Conservation (phyloP, 306 rosid genomes). For the Canavalia ensiformis region DNA sequence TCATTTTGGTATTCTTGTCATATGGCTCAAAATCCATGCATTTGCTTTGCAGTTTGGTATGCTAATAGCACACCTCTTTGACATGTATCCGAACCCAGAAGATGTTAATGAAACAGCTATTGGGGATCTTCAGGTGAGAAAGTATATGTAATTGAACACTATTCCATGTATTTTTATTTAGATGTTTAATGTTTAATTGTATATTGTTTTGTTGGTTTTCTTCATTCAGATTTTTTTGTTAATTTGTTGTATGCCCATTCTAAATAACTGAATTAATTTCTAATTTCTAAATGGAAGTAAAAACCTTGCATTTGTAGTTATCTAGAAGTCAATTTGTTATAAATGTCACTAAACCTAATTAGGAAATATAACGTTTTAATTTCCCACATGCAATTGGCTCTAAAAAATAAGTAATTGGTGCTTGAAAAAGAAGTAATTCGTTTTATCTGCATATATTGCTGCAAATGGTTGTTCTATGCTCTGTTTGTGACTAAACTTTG, state of each 20-base stretch:
- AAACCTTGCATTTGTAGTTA: neutral
- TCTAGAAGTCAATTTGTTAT: neutral
- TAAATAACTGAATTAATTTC: neutral
- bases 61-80: constrained; percentile 89
- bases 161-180: neutral
- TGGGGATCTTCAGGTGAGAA: constrained; percentile 90
- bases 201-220: neutral
- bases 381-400: neutral
- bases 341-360: neutral
- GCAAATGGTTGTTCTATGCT: neutral
- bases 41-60: constrained; percentile 85
- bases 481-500: neutral
- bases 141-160: constrained; percentile 29
- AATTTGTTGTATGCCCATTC: neutral
- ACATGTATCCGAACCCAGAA: constrained; percentile 74
- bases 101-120: constrained; percentile 73
- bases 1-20: constrained; percentile 33
- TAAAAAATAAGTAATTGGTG: neutral
- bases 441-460: constrained; percentile 12
- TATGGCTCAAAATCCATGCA: constrained; percentile 36
- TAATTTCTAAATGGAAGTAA: neutral
- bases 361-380: neutral
- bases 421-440: neutral
- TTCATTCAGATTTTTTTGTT: neutral
- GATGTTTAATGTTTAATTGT: neutral